Conservation (phyloP, 2,329 filamentous ascomycete genomes). For the Aureobasidium leucospermi region DNA sequence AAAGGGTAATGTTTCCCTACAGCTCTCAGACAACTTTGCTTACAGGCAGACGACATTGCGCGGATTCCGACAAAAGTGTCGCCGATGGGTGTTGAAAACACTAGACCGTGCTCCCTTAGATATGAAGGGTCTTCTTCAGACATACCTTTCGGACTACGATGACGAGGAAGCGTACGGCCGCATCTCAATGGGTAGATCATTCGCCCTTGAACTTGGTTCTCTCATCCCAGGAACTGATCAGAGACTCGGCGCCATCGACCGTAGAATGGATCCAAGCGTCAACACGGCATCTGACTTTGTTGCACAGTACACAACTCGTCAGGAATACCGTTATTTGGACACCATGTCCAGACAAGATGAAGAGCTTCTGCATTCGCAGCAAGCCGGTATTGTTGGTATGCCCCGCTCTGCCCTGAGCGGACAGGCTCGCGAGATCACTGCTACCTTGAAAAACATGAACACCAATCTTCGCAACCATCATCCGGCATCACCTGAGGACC, state of each 20-base stretch:
- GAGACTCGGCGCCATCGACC: constrained; percentile 73
- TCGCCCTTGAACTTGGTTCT: constrained; percentile 87
- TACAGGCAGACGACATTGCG: constrained; percentile 75
- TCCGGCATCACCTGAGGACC: constrained; percentile 62
- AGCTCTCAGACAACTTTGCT: constrained; percentile 87
- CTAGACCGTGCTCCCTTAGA: constrained; percentile 84
- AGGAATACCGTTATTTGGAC: constrained; percentile 88
- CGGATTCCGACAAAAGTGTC: constrained; percentile 67
- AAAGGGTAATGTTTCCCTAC: constrained; percentile 70
- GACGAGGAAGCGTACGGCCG: constrained; percentile 82
- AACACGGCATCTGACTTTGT: constrained; percentile 95
- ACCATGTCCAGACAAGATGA: constrained; percentile 60
- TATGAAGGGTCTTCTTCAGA: constrained; percentile 90
- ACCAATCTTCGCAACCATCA: constrained; percentile 62
- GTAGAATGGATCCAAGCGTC: constrained; percentile 63
- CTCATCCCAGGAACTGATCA: constrained; percentile 81
- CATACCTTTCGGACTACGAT: constrained; percentile 90
- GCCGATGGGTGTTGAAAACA: constrained; percentile 69
- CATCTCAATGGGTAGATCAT: constrained; percentile 84
- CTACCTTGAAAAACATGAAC: constrained; percentile 65
- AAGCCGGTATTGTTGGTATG: neutral
- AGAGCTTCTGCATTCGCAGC: constrained; percentile 35
- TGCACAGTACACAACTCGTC: constrained; percentile 91
- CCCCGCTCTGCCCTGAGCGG: constrained; percentile 5
- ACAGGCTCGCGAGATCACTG: constrained; percentile 40